Percentiles rank a stretch among this genome's conserved stretches.
phyloP scores from a whole-genome alignment of 202 grass and related monocot species.

The Digitaria exilis region DNA sequence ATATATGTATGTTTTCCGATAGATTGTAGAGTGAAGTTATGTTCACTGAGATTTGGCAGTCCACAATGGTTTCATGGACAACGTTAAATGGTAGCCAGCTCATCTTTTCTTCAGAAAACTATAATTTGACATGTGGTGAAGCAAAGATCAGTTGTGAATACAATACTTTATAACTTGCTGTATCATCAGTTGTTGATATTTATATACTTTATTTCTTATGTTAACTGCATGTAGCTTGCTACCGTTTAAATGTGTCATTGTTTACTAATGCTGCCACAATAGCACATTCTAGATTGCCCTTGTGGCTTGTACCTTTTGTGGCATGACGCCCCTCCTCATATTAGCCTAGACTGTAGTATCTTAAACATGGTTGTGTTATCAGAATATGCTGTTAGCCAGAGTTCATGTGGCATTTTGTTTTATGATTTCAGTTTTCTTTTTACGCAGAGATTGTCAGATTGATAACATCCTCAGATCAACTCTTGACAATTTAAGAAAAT shows the following conservation, averaged over 20 bases:
- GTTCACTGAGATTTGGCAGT: too few relatives aligned
- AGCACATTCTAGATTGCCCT: conserved; percentile 7
- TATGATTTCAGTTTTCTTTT: not conserved
- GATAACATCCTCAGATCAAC: not conserved
- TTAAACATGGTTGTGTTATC: conserved; percentile 1
- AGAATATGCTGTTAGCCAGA: not conserved
- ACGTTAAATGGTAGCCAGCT: too few relatives aligned
- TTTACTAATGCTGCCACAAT: conserved; percentile 12
- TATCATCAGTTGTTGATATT: conserved; percentile 5
- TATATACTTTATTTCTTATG: conserved; percentile 14
- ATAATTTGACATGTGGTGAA: too few relatives aligned
- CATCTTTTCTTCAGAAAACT: too few relatives aligned
- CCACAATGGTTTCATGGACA: too few relatives aligned
- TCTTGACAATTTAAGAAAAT: not conserved
- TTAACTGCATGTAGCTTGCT: conserved; percentile 11
- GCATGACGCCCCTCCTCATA: not conserved
- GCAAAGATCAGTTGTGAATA: too few relatives aligned
- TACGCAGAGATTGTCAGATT: not conserved
- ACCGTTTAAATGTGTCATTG: not conserved
- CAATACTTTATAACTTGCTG: conserved; percentile 1
- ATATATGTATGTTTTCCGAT: not conserved
- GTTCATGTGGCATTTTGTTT: not conserved
- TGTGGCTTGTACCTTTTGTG: not conserved
- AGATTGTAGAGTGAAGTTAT: too few relatives aligned
- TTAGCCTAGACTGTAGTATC: not conserved